Evolutionary conservation across 2,329 filamentous ascomycete genomes (phyloP).

Genomic region (Talaromyces albobiverticillius): DNA sequence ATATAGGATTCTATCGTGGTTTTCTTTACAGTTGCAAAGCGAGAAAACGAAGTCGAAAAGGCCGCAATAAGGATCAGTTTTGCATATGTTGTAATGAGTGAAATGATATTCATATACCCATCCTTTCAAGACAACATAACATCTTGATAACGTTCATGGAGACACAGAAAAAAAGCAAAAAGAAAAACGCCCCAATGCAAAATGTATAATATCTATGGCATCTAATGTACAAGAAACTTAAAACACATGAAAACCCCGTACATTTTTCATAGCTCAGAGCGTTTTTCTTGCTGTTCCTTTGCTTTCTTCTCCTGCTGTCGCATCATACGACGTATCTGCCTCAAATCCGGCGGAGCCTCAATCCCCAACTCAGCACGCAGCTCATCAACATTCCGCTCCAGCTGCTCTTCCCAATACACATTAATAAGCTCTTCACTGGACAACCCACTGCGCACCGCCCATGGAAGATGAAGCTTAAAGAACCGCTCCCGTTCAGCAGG

Average conservation of each 20-base stretch:
- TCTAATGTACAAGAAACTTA: slow-evolving; percentile 5
- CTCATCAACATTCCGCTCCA: slow-evolving; percentile 77
- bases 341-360: slow-evolving; percentile 82
- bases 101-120: background rate
- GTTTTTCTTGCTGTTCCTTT: slow-evolving; percentile 9
- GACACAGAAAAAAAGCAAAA: background rate
- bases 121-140: background rate
- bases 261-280: background rate
- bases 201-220: slow-evolving; percentile 9
- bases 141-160: background rate
- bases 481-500: slow-evolving; percentile 65
- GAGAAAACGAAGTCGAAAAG: background rate
- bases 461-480: slow-evolving; percentile 66
- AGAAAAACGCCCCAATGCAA: slow-evolving; percentile 3
- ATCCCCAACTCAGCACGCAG: slow-evolving; percentile 74
- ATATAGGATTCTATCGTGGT: background rate
- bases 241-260: background rate
- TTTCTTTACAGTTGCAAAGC: background rate
- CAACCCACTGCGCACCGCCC: slow-evolving; percentile 83
- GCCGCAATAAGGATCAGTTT: background rate
- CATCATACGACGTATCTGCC: slow-evolving; percentile 69
- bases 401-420: slow-evolving; percentile 94
- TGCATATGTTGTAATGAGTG: background rate
- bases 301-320: slow-evolving; percentile 61
- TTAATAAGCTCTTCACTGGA: slow-evolving; percentile 80